Evolutionary conservation across 2,329 filamentous ascomycete genomes (phyloP), one percentile per base, ranked within the genome.

Genomic region (Emydomyces testavorans): DNA sequence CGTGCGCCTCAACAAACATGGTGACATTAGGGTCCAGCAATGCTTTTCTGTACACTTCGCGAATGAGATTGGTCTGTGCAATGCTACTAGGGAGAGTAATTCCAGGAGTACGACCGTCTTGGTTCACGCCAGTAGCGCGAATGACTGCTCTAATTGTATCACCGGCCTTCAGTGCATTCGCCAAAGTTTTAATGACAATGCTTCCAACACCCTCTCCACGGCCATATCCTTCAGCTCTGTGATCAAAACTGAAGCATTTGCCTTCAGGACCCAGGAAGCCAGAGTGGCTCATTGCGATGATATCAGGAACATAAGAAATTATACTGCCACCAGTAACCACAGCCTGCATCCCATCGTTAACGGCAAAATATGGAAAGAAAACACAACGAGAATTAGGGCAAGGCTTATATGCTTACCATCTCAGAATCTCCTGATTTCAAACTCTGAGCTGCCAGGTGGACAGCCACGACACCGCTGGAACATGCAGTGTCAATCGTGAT

Each of bases 211-310:
- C 61, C 42, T 66, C 64, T 4, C 68, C 70, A 15, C 69, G 59
- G 7, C 58, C 64, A 51, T 72, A 73, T 1, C 71, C 71, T 45
- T 65, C 60, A 0, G 64, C 68, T 31, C 58, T 52, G 16, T 58
- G 51, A 48, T 70, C 68, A 46, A 63, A 66, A 15, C 46, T 57
- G 28, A 57, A 55, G 48, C 55, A 62, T 36, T 47, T 53, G 6
- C 60, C 56, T 37, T 59, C 55, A 36, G 55, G 52, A 34, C 53
- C 54, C 1, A 60, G 39, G 21, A 60, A 55, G 8, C 50, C 51
- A 21, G 54, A 26, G 20, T 52, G 47, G 10, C 46, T 51, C 52
- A 54, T 52, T 16, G 44, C 49, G 24, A 51, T 49, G 2, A 51
- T 49, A 31, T 49, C 48, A 18, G 48, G 45, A 21, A 48, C 48